Evolutionary conservation across 371 early-diverging fungal species (phyloP).

Genomic region (Actinomucor elegans): DNA sequence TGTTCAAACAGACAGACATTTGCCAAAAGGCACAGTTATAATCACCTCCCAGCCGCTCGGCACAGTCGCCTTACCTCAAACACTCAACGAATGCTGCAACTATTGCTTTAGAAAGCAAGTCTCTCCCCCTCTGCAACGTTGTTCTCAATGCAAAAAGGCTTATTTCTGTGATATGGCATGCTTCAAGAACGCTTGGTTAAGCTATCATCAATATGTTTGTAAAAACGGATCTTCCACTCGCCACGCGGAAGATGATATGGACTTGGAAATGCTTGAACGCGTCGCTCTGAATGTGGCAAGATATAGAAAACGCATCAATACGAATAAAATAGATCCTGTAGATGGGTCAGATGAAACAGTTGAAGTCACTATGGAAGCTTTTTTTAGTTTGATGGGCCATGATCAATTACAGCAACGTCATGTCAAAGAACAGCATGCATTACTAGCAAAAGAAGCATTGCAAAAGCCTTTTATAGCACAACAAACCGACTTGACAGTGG

Average conservation of each 20-base stretch:
- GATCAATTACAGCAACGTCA: slow-evolving; percentile 21
- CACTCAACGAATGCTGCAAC: slow-evolving; percentile 39
- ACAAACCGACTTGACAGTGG: slow-evolving; percentile 13
- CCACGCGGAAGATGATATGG: slow-evolving; percentile 25
- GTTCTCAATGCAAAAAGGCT: slow-evolving; percentile 47
- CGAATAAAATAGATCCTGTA: not conserved
- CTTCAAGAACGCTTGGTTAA: slow-evolving; percentile 50
- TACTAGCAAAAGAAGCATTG: slow-evolving; percentile 15
- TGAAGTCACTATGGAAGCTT: slow-evolving; percentile 46
- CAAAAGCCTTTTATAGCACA: slow-evolving; percentile 29
- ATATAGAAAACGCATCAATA: slow-evolving; percentile 17
- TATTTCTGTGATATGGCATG: slow-evolving; percentile 48
- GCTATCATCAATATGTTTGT: slow-evolving; percentile 49
- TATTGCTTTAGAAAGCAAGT: slow-evolving; percentile 41
- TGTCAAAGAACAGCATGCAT: slow-evolving; percentile 6
- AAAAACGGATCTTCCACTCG: not conserved
- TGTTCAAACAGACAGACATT: slow-evolving; percentile 15
- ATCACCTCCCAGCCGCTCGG: slow-evolving; percentile 48
- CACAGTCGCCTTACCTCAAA: slow-evolving; percentile 32
- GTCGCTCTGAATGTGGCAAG: slow-evolving; percentile 38
- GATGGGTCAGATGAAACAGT: slow-evolving; percentile 25
- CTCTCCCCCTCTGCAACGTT: slow-evolving; percentile 34
- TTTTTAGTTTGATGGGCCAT: slow-evolving; percentile 42
- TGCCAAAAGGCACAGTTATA: slow-evolving; percentile 30
- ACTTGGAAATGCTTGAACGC: slow-evolving; percentile 45